Conservation (phyloP, 2,329 filamentous ascomycete genomes). For the Periconia macrospinosa region DNA sequence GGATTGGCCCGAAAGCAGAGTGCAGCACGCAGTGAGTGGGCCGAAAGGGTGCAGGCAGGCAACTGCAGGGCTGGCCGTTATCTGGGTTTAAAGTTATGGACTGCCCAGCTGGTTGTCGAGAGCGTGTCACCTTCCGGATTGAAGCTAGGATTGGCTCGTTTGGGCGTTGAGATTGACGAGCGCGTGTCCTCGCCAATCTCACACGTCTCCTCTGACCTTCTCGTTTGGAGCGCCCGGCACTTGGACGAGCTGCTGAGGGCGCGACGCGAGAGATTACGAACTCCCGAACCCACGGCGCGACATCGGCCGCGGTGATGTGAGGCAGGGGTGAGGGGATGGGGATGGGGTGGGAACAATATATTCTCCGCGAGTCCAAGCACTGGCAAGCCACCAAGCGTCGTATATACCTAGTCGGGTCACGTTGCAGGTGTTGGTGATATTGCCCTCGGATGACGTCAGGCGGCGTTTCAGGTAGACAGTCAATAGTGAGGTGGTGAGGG, state of each 20-base stretch:
- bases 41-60: not conserved
- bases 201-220: not conserved
- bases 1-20: not conserved
- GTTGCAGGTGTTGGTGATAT: too few relatives aligned
- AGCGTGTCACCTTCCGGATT: slow-evolving; percentile 34
- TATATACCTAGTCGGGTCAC: too few relatives aligned
- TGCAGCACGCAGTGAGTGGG: not conserved
- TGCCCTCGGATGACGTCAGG: too few relatives aligned
- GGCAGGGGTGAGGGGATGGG: slow-evolving; percentile 1
- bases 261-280: not conserved
- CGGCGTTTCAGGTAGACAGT: not conserved
- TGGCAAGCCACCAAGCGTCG: not conserved
- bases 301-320: slow-evolving; percentile 1
- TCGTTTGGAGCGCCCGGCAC: not conserved
- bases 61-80: too few relatives aligned
- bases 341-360: not conserved
- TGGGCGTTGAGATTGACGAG: not conserved
- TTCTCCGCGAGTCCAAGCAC: not conserved
- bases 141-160: slow-evolving; percentile 20
- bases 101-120: slow-evolving; percentile 14
- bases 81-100: too few relatives aligned
- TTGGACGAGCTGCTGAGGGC: not conserved
- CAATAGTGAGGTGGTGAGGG: not conserved
- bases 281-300: not conserved
- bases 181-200: not conserved